A percentile compares a stretch with the other conserved stretches of the same genome.
Conservation (phyloP, 2,329 filamentous ascomycete species). For the Aspergillus sp. region DNA sequence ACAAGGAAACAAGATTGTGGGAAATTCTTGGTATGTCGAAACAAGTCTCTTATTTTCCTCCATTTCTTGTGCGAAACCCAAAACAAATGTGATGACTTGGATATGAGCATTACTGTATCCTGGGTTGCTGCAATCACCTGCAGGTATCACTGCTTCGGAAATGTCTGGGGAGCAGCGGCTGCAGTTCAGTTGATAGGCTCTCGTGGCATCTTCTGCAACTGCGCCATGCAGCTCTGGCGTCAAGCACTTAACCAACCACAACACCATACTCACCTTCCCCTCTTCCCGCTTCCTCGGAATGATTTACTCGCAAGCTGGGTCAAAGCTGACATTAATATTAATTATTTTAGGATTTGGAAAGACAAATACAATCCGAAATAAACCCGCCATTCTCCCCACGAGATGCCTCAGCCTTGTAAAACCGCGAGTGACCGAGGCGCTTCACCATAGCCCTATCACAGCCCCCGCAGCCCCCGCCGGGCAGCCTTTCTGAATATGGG, state of each 20-base stretch:
- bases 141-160: slow-evolving; percentile 12
- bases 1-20: slow-evolving; percentile 83
- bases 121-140: slow-evolving; percentile 13
- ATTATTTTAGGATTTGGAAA: slow-evolving; percentile 84
- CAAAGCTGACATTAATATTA: slow-evolving; percentile 22
- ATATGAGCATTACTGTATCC: slow-evolving; percentile 1
- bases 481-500: not conserved
- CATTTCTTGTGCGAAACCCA: slow-evolving; percentile 3
- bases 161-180: slow-evolving; percentile 12
- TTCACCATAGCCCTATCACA: not conserved
- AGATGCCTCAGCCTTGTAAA: not conserved
- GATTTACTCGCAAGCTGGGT: not conserved
- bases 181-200: slow-evolving; percentile 23
- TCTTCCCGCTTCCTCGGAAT: not conserved
- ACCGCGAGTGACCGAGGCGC: not conserved
- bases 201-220: slow-evolving; percentile 15
- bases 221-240: slow-evolving; percentile 16
- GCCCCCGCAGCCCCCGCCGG: not conserved
- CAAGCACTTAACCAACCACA: slow-evolving; percentile 22
- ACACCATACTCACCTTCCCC: slow-evolving; percentile 5
- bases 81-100: slow-evolving; percentile 5
- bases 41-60: slow-evolving; percentile 1
- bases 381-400: not conserved
- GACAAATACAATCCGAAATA: slow-evolving; percentile 74
- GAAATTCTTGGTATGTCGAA: slow-evolving; percentile 84